phyloP scores from a whole-genome alignment of 2,329 filamentous ascomycete species.

The Pseudonectria buxi region DNA sequence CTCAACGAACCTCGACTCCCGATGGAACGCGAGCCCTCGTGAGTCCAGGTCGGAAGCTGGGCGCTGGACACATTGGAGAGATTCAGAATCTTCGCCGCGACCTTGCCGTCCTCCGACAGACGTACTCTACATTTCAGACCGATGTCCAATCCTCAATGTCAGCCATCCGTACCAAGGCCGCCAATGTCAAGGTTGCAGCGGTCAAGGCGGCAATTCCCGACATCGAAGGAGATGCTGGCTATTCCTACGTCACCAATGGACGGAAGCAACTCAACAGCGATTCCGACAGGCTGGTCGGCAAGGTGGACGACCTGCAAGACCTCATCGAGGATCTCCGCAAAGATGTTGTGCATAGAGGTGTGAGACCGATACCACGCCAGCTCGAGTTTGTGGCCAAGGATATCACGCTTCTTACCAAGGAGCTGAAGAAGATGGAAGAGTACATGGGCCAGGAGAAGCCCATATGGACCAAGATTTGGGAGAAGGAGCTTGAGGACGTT shows the following conservation, averaged over 20 bases:
- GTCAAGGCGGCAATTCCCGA: constrained; percentile 64
- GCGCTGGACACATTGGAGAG: constrained; percentile 63
- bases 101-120: constrained; percentile 85
- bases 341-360: constrained; percentile 88
- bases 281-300: constrained; percentile 81
- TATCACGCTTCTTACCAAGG: constrained; percentile 70
- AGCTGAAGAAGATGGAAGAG: constrained; percentile 90
- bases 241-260: constrained; percentile 75
- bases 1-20: constrained; percentile 32
- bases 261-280: constrained; percentile 83
- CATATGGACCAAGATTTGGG: constrained; percentile 98
- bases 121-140: constrained; percentile 83
- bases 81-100: constrained; percentile 79
- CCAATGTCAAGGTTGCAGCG: constrained; percentile 69
- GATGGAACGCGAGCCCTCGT: constrained; percentile 33
- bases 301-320: constrained; percentile 96
- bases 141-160: constrained; percentile 87
- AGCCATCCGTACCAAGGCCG: constrained; percentile 72
- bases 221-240: constrained; percentile 71
- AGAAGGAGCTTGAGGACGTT: constrained; percentile 91
- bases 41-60: constrained; percentile 37
- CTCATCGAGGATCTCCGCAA: constrained; percentile 94
- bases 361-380: constrained; percentile 83
- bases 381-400: constrained; percentile 86
- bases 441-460: constrained; percentile 89